Evolutionary conservation across 2,329 filamentous ascomycete genomes (phyloP), one percentile per base, ranked within the genome.

Genomic region (Pseudogymnoascus pannorum): DNA sequence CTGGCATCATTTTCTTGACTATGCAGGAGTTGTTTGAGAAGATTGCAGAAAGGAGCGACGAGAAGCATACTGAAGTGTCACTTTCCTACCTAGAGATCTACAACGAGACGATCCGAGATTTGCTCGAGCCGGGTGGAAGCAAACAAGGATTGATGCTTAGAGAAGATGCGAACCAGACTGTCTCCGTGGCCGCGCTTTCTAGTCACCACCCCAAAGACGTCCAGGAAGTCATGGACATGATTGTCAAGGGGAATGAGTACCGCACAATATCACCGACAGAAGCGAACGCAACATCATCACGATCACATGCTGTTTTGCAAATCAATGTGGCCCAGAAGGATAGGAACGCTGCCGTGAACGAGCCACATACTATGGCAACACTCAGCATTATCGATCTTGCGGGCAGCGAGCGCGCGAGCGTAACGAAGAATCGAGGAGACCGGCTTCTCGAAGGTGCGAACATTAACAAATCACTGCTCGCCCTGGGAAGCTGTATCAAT

Each of bases 1-100:
- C 94, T 0, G 94, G 94, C 62, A 97, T 99, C 70, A 99, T 99
- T 73, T 99, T 97, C 76, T 78, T 99, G 69, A 97, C 94, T 1
- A 99, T 99, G 92, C 93, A 97, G 75, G 94, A 99, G 75, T 80
- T 99, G 22, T 99, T 99, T 71, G 94, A 99, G 77, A 91, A 93
- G 74, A 96, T 99, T 67, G 79, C 81, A n/a, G 94, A 97, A 61
- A 78, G 90, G 60, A 87, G 87, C 64, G 86, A 89, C 62, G 92
- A 96, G 64, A 97, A 97, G 75, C 81, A 86, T 26, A 94, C 92
- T 3, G 94, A 97, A 70, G 80, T 99, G 60, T 91, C 92, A 0
- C 83, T 99, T 14, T 97, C 92, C 0, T 99, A 97, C 71, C 82
- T 99, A 36, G 94, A 99, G 73, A 99, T 99, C 66, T 99, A 99